Evolutionary conservation across 2,329 filamentous ascomycete genomes (phyloP).

Genomic region (Fusarium acutatum): DNA sequence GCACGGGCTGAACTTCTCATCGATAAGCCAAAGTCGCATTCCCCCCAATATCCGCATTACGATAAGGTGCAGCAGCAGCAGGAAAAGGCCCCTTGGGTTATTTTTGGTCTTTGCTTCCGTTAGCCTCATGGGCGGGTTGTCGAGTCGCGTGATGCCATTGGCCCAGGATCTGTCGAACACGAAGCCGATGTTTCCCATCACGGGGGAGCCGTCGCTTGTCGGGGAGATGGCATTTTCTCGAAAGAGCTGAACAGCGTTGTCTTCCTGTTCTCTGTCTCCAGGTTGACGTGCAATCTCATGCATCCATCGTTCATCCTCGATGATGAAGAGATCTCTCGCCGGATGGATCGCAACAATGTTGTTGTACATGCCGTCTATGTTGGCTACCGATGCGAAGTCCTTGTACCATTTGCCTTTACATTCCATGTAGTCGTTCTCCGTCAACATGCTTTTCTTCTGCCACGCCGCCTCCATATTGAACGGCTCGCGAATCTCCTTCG

Average conservation of each 20-base stretch:
- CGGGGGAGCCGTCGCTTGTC: not conserved
- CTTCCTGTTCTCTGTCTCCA: not conserved
- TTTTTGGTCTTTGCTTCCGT: not conserved
- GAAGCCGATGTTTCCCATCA: not conserved
- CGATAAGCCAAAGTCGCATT: not conserved
- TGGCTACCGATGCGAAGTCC: not conserved
- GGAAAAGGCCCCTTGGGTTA: not conserved
- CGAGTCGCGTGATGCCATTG: not conserved
- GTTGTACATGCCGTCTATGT: not conserved
- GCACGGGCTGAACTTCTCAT: not conserved
- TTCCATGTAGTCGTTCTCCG: not conserved
- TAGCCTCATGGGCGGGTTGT: not conserved
- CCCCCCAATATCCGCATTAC: not conserved
- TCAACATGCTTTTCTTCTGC: not conserved
- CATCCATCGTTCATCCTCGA: not conserved
- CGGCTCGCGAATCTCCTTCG: not conserved
- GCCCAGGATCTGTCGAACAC: not conserved
- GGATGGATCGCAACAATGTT: not conserved
- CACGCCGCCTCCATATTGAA: not conserved
- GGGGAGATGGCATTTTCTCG: not conserved
- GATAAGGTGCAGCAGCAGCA: not conserved
- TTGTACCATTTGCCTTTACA: not conserved
- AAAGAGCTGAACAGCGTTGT: not conserved
- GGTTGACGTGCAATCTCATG: fast-evolving
- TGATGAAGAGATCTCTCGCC: not conserved